Conservation (phyloP, 1,139 yeast genomes). For the Keqinozyma sinolaborantium region DNA sequence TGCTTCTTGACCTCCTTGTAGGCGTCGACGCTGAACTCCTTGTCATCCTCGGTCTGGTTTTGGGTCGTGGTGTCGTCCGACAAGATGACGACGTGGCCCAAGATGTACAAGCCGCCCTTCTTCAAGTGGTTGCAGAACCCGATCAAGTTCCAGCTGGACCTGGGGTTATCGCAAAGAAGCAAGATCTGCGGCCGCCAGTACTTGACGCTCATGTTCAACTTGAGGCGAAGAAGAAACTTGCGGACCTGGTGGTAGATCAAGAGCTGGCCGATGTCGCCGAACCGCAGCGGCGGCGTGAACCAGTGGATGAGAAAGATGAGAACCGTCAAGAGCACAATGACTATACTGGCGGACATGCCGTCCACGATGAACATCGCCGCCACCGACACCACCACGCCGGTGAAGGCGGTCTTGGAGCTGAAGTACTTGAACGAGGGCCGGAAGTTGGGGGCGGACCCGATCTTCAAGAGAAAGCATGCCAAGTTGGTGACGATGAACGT, state of each 20-base stretch:
- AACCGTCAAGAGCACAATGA: constrained; percentile 60
- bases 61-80: constrained; percentile 34
- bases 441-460: constrained; percentile 95
- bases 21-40: constrained; percentile 28
- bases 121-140: constrained; percentile 93
- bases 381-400: constrained; percentile 68
- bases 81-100: constrained; percentile 85
- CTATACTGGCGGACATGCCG: constrained; percentile 78
- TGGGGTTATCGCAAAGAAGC: constrained; percentile 82
- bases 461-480: constrained; percentile 82
- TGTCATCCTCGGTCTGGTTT: constrained; percentile 12
- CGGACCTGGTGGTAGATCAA: constrained; percentile 94
- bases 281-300: constrained; percentile 87
- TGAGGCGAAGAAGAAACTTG: constrained; percentile 74
- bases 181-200: constrained; percentile 97
- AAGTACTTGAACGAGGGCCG: constrained; percentile 91
- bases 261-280: constrained; percentile 97
- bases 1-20: constrained; percentile 69
- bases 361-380: constrained; percentile 93
- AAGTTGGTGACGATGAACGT: constrained; percentile 90
- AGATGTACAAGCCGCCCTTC: constrained; percentile 87
- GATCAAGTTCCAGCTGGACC: constrained; percentile 87
- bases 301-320: constrained; percentile 81
- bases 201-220: constrained; percentile 86
- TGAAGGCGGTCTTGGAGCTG: constrained; percentile 73